Conservation (phyloP, 2,329 filamentous ascomycete genomes). For the Aureobasidium sp. region DNA sequence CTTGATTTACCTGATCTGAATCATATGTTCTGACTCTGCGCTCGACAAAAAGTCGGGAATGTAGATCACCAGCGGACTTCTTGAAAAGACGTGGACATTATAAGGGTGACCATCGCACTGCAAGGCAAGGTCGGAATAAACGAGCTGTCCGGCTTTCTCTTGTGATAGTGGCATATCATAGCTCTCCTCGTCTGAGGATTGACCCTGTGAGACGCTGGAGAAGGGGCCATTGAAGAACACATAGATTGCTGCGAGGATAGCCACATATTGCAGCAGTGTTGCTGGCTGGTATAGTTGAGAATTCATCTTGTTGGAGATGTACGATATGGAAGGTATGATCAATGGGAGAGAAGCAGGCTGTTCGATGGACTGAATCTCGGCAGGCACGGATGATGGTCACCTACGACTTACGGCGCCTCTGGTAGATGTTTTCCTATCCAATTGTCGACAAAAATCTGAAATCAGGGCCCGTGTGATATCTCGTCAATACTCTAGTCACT, state of each 20-base stretch:
- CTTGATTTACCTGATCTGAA: slow-evolving; percentile 45
- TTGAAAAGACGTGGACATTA: slow-evolving; percentile 44
- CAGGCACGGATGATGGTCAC: neutral
- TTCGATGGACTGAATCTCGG: neutral
- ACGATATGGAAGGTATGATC: neutral
- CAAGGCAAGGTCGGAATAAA: slow-evolving; percentile 35
- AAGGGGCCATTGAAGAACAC: slow-evolving; percentile 26
- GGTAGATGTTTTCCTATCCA: neutral
- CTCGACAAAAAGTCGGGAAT: slow-evolving; percentile 48
- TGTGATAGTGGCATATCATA: slow-evolving; percentile 21
- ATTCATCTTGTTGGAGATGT: neutral
- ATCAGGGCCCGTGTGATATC: neutral
- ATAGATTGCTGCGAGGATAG: slow-evolving; percentile 27
- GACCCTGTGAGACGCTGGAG: neutral
- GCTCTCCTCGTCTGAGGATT: slow-evolving; percentile 8
- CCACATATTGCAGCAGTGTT: slow-evolving; percentile 27
- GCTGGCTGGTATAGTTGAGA: slow-evolving; percentile 17
- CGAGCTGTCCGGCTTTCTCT: slow-evolving; percentile 32
- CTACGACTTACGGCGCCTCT: neutral
- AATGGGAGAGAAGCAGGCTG: too few relatives aligned
- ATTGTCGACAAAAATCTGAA: neutral
- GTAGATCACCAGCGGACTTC: slow-evolving; percentile 52
- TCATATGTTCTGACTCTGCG: slow-evolving; percentile 44
- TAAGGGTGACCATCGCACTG: slow-evolving; percentile 34
- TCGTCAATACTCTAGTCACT: neutral